Evolutionary conservation across 2,329 filamentous ascomycete species (phyloP).

Genomic region (Fusarium bactridioides): DNA sequence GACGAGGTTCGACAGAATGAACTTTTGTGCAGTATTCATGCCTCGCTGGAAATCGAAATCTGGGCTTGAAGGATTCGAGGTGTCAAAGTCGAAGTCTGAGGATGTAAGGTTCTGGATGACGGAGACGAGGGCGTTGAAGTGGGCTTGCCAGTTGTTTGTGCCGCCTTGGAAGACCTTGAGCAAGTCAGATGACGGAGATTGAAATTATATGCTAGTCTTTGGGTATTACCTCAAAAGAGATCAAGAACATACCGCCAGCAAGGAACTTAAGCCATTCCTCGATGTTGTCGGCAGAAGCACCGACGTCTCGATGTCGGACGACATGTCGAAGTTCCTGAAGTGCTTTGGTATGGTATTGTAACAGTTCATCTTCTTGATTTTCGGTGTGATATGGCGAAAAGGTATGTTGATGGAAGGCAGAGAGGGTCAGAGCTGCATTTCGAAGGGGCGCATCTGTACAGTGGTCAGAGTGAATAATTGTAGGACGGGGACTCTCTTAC

Average conservation of each 20-base stretch:
- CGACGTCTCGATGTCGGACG: constrained; percentile 9
- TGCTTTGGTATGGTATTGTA: constrained; percentile 40
- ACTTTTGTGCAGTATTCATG: constrained; percentile 30
- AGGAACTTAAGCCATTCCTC: constrained; percentile 41
- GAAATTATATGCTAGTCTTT: fast-evolving
- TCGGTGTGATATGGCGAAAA: constrained; percentile 25
- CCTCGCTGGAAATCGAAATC: constrained; percentile 14
- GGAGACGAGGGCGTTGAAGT: constrained; percentile 25
- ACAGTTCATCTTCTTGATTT: constrained; percentile 29
- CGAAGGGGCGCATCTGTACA: constrained; percentile 31
- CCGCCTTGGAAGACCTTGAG: constrained; percentile 29
- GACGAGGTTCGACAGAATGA: constrained; percentile 26
- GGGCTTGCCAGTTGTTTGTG: constrained; percentile 30
- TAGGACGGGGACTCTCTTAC: fast-evolving
- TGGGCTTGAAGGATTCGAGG: neutral
- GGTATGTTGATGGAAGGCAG: constrained; percentile 40
- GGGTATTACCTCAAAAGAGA: constrained; percentile 37
- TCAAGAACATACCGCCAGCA: constrained; percentile 37
- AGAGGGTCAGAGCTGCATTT: constrained; percentile 39
- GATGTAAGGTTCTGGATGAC: constrained; percentile 13
- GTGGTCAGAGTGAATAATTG: neutral
- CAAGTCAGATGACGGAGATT: too few relatives aligned
- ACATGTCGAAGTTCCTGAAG: constrained; percentile 37
- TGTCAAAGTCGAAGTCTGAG: neutral
- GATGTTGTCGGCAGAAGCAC: constrained; percentile 4